Conservation (phyloP, 352 stramenopile genomes). For the Pythium aquatile region DNA sequence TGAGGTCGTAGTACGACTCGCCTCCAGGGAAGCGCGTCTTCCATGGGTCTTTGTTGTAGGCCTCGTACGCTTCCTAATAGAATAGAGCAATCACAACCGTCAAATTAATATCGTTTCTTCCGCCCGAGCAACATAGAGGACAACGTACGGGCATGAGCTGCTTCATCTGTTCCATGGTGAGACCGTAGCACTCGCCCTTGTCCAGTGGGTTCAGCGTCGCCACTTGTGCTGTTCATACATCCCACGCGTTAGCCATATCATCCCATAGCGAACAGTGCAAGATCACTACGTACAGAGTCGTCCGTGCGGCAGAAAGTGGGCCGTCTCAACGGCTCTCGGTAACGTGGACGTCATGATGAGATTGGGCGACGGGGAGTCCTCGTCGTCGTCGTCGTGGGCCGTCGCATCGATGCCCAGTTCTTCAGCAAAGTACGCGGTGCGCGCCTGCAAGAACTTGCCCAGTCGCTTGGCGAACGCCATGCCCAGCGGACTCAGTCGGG, state of each 20-base stretch:
- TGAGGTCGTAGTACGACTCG: conserved; percentile 94
- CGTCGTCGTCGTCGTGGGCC: conserved; percentile 30
- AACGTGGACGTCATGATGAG: conserved; percentile 81
- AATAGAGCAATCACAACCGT: not conserved
- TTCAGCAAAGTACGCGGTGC: conserved; percentile 34
- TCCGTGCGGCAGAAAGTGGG: conserved; percentile 47
- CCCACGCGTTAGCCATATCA: not conserved
- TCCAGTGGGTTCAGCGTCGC: conserved; percentile 81
- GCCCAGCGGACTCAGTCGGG: conserved; percentile 88
- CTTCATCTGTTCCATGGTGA: conserved; percentile 84
- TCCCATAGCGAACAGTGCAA: not conserved
- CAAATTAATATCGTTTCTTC: not conserved
- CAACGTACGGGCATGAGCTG: conserved; percentile 53
- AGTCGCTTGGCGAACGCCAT: conserved; percentile 91
- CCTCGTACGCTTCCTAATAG: conserved; percentile 55
- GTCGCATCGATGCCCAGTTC: conserved; percentile 8
- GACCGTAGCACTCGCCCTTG: conserved; percentile 83
- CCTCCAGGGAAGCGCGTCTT: conserved; percentile 85
- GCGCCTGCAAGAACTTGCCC: conserved; percentile 90
- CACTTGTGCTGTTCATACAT: conserved; percentile 55
- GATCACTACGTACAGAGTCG: conserved; percentile 38
- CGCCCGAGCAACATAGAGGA: not conserved
- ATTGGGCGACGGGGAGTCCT: conserved; percentile 35
- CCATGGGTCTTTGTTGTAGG: conserved; percentile 71
- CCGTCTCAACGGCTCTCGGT: conserved; percentile 75